These are phyloP conservation scores for Colletotrichum eremochloae DNA, from an alignment of 2,329 filamentous ascomycete species.

Conservation along the genomic window DNA sequence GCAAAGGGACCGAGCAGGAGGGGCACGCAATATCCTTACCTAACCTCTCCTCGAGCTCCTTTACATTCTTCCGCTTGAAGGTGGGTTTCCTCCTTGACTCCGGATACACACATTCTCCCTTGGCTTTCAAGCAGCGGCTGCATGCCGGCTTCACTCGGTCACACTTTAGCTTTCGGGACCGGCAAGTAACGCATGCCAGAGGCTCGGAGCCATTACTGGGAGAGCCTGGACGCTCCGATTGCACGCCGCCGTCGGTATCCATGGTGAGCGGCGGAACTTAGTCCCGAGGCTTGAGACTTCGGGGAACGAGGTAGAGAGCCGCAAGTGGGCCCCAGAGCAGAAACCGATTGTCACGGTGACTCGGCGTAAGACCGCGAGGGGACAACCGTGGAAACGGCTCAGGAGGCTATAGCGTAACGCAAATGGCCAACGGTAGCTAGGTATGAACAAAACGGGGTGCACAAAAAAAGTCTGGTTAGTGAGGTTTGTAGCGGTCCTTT, in stretches of 20 bases:
- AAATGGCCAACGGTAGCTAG: background rate
- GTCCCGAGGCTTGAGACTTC: constrained; percentile 6
- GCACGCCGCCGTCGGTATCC: constrained; percentile 41
- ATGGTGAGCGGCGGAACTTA: constrained; percentile 37
- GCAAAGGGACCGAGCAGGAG: constrained; percentile 1
- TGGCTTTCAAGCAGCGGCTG: constrained; percentile 80
- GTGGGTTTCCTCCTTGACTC: constrained; percentile 90
- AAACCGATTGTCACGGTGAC: constrained; percentile 15
- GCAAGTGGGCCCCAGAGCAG: constrained; percentile 31
- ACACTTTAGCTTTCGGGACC: constrained; percentile 88
- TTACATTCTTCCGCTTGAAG: constrained; percentile 90
- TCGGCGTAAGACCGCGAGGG: background rate
- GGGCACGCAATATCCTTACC: constrained; percentile 63
- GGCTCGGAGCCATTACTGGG: constrained; percentile 50
- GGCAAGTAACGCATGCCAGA: constrained; percentile 86
- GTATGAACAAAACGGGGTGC: background rate
- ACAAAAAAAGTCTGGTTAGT: background rate
- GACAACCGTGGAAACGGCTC: background rate
- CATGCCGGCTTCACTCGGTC: constrained; percentile 86
- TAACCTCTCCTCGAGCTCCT: constrained; percentile 87
- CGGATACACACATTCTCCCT: constrained; percentile 87
- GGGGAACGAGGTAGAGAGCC: background rate
- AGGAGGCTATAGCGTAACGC: constrained; percentile 6
- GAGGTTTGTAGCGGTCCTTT: background rate
- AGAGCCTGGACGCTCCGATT: constrained; percentile 32